Base-by-base conservation (phyloP, 2,329 filamentous ascomycete species). In the Neonectria hederae region DNA sequence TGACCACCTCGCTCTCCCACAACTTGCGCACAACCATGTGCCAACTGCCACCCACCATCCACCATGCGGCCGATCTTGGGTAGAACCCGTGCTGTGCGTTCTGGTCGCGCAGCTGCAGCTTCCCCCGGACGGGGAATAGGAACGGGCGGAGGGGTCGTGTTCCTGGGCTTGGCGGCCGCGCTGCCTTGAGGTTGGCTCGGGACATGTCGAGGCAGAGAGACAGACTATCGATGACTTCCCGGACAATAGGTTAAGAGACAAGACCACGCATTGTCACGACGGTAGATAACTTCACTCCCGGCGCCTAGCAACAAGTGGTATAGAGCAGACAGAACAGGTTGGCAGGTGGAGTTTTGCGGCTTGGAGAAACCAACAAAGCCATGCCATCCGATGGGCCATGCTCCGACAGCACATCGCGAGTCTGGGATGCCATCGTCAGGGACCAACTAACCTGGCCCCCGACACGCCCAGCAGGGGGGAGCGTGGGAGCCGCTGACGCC, bases 261-360 rank as follows among this genome's bases (percentile, higher is more conserved):
- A 32, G 11, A 11, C 61, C 52, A 40, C 54, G 55, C 55, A 60
- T 58, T 57, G 55, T 52, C 60, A 52, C 62, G 48, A 53, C 62
- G 59, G 63, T 58, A 61, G 57, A 9, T 28, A 28, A 42, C 59
- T 35, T 38, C 40, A 17, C 26, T 22, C 28, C 28, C 30, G 40
- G 54, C 46, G 54, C 46, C 52, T 43, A 43, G 52, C 42, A 60
- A 26, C 51, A 35, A 22, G 43, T 53, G 19, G 30, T 38, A 38
- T 49, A 49, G 28, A 42, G n/a, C 38, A 19, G n/a, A 19, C 38
- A 9, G 38, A 22, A 22, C 38, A 21, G 66, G 28, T 48, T 32
- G 55, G 57, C 46, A 56, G 64, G 48, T 40, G 59, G 62, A 59
- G 66, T 71, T 71, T 63, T 71, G 61, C 65, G 46, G 38, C 35